phyloP scores from a whole-genome alignment of 225 moss, liverwort and hornwort genomes.

The Bryum argenteum region DNA sequence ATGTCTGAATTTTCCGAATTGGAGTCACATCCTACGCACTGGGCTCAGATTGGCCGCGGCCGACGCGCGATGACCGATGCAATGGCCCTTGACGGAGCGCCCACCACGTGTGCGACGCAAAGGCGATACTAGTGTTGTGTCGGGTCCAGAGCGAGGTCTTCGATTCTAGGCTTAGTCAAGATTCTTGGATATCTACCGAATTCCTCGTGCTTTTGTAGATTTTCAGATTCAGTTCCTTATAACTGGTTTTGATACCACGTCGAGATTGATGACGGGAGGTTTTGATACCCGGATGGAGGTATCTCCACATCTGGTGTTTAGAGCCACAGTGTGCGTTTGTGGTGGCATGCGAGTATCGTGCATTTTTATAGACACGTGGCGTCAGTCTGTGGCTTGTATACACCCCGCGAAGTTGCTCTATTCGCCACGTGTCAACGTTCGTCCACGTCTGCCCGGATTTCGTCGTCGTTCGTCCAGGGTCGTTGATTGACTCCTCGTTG shows the following conservation, averaged over 20 bases:
- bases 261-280: fast-evolving
- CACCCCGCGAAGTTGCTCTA: neutral
- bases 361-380: constrained; percentile 1
- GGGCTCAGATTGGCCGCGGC: constrained; percentile 18
- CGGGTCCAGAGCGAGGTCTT: neutral
- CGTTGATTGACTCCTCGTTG: neutral
- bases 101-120: constrained; percentile 19
- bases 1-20: neutral
- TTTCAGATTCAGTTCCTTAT: neutral
- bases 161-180: neutral
- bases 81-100: neutral
- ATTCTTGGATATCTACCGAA: neutral
- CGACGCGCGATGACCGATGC: constrained; percentile 21
- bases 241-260: neutral
- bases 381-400: fast-evolving
- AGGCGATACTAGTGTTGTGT: neutral
- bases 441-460: neutral
- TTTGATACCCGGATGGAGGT: neutral
- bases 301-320: constrained; percentile 18
- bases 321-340: constrained; percentile 23
- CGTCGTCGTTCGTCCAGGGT: neutral
- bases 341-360: constrained; percentile 8
- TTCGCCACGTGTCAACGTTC: neutral
- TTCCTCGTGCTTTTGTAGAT: too few species aligned
- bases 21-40: constrained; percentile 8